phyloP scores from a whole-genome alignment of 2,329 filamentous ascomycete species.

The Leptographium wingfieldii region DNA sequence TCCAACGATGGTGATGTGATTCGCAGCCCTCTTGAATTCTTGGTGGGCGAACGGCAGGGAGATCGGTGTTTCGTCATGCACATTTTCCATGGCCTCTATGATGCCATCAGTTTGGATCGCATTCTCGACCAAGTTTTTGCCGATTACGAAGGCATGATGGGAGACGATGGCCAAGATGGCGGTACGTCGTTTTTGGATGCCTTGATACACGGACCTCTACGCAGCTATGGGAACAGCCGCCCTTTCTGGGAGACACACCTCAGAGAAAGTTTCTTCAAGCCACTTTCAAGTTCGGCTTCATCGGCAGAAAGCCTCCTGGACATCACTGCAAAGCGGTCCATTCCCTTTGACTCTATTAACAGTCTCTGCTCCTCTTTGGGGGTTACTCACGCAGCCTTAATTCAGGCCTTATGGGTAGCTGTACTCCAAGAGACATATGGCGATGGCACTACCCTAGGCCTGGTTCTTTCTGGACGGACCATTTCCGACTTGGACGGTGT shows the following conservation, averaged over 20 bases:
- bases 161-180: slow-evolving; percentile 12
- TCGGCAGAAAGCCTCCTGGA: background rate
- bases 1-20: slow-evolving; percentile 35
- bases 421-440: slow-evolving; percentile 42
- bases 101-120: slow-evolving; percentile 64
- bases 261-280: slow-evolving; percentile 17
- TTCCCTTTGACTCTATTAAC: slow-evolving; percentile 34
- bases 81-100: slow-evolving; percentile 80
- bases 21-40: slow-evolving; percentile 37
- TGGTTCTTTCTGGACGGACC: slow-evolving; percentile 67
- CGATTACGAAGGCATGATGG: slow-evolving; percentile 29
- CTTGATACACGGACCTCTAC: slow-evolving; percentile 57
- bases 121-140: slow-evolving; percentile 47
- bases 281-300: slow-evolving; percentile 7
- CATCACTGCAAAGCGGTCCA: slow-evolving; percentile 14
- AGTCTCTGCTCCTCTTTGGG: slow-evolving; percentile 43
- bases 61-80: slow-evolving; percentile 41
- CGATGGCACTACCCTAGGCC: slow-evolving; percentile 46
- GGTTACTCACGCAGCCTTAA: slow-evolving; percentile 66
- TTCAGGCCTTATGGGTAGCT: slow-evolving; percentile 63
- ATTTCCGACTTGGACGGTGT: slow-evolving; percentile 54
- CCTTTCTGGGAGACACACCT: slow-evolving; percentile 59
- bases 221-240: slow-evolving; percentile 25
- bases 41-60: slow-evolving; percentile 20
- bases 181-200: slow-evolving; percentile 52